Conservation (phyloP, 2,329 filamentous ascomycete species). For the Aureobasidium namibiae region DNA sequence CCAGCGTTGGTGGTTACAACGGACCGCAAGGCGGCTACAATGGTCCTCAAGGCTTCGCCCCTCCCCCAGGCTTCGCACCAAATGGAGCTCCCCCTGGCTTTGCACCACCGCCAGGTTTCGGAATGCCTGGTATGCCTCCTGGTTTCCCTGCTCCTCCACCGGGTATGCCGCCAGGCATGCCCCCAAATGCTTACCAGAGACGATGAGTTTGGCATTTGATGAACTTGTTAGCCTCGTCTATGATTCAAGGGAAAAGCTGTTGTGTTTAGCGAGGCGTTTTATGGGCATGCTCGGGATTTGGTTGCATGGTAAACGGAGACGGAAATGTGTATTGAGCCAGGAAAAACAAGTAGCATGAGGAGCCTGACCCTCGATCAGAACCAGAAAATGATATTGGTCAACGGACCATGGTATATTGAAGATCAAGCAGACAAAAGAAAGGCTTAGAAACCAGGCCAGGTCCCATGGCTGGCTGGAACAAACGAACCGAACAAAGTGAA, state of each 20-base stretch:
- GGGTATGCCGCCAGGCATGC: conserved; percentile 16
- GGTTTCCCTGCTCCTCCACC: conserved; percentile 32
- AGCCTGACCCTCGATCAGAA: neutral
- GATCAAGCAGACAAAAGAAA: neutral
- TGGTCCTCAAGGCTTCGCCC: conserved; percentile 37
- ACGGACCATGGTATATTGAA: neutral
- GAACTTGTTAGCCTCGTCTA: neutral
- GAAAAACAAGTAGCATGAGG: neutral
- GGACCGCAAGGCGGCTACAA: conserved; percentile 48
- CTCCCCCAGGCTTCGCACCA: conserved; percentile 28
- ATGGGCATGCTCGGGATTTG: conserved; percentile 6
- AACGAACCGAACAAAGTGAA: neutral
- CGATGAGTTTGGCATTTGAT: conserved; percentile 4
- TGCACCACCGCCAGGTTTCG: conserved; percentile 25
- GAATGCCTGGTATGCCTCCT: conserved; percentile 34
- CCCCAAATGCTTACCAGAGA: conserved; percentile 14
- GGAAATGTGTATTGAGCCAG: neutral
- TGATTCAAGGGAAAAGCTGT: neutral
- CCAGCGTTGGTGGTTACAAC: conserved; percentile 59
- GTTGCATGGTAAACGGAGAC: neutral
- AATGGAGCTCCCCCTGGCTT: conserved; percentile 34
- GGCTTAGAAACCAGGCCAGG: neutral
- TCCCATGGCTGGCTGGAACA: neutral
- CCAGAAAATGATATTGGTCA: neutral
- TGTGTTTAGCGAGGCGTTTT: conserved; percentile 15